Evolutionary conservation across 2,329 filamentous ascomycete species (phyloP), one percentile per base, ranked within the genome.

Genomic region (Beauveria pseudobassiana): DNA sequence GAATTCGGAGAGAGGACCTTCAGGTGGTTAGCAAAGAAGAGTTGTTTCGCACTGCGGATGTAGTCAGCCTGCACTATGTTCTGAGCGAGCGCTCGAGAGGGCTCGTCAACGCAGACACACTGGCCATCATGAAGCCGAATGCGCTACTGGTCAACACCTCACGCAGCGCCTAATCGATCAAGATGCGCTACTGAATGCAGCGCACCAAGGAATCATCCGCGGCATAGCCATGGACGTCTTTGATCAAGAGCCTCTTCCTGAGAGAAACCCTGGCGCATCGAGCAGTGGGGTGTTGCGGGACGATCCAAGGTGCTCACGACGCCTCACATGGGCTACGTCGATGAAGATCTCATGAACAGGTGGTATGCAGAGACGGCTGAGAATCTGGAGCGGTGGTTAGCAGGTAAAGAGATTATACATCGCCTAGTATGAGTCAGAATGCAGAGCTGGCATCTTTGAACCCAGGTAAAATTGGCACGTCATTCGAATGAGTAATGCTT

Each of bases 191-290:
- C 72, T 89, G 34, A 78, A 83, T 22, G 78, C 79, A 3, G 71
- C 91, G 64, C 78, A 82, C 57, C 68, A 73, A 3, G 87, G 88
- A 0, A 70, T 67, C 5, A 91, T 93, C 67, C 72, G 80, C 20
- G 88, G 87, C 0, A 88, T 82, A 0, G 89, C 87, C 7, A 69
- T 92, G 30, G 90, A 93, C 75, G 89, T 92, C 1, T 93, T 88
- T 70, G 84, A 88, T 60, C 74, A 84, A 9, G 89, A 93, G 71
- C 89, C 90, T 3, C 72, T 93, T 63, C 84, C 85, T 0, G 67
- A 70, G 8, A 81, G 88, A 55, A 90, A 87, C 68, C 77, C 22
- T 93, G 89, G 89, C 78, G 87, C 55, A 83, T 78, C 10, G 84
- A 80, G 9, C 72, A 76, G 42, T 91, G 89, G 87, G 86, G 86